Evolutionary conservation across 768 basidiomycete genomes (phyloP).

Genomic region (Amanita thiersii): DNA sequence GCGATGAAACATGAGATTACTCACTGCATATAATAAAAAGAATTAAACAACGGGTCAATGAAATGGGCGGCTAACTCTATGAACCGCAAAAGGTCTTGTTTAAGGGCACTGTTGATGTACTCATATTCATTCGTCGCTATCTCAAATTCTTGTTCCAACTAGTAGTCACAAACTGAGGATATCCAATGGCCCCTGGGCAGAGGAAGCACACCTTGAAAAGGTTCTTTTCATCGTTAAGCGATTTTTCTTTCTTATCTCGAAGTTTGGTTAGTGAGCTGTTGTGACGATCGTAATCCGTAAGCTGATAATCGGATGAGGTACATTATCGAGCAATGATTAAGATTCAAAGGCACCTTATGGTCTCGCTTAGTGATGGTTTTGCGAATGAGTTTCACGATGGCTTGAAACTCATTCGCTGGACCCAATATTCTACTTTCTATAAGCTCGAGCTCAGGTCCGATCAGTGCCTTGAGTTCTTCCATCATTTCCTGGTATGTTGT

Average conservation of each 20-base stretch:
- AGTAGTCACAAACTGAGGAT: conserved; percentile 14
- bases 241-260: conserved; percentile 98
- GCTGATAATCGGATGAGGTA: conserved; percentile 26
- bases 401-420: conserved; percentile 85
- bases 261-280: conserved; percentile 95
- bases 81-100: conserved; percentile 91
- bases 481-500: conserved; percentile 63
- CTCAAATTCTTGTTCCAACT: conserved; percentile 97
- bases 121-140: conserved; percentile 89
- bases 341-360: conserved; percentile 60
- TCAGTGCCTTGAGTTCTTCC: conserved; percentile 73
- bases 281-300: conserved; percentile 91
- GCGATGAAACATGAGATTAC: conserved; percentile 18
- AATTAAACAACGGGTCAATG: conserved; percentile 96
- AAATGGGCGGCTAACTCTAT: conserved; percentile 81
- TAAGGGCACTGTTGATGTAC: conserved; percentile 83
- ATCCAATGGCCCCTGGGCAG: neutral
- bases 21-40: conserved; percentile 99
- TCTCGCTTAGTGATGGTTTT: conserved; percentile 96
- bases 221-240: conserved; percentile 92
- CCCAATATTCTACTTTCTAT: conserved; percentile 81
- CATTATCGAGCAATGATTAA: conserved; percentile 4
- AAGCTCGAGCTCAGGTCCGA: conserved; percentile 88
- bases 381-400: conserved; percentile 78
- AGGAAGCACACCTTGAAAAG: conserved; percentile 70